These are phyloP conservation scores for Scedosporium minutisporum DNA, from an alignment of 2,329 filamentous ascomycete species.

Conservation along the genomic window DNA sequence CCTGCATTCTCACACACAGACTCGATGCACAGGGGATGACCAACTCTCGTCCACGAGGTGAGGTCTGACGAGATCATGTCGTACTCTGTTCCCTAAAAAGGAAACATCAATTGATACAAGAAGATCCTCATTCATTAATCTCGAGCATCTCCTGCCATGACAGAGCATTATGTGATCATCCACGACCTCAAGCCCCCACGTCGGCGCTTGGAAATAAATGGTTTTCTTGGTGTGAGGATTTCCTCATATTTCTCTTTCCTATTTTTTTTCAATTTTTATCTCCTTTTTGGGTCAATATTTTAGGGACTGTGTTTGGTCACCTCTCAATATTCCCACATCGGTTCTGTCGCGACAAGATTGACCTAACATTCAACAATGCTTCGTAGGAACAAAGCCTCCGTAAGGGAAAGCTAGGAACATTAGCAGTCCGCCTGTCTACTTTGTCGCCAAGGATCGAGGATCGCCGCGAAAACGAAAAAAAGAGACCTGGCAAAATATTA, in stretches of 20 bases:
- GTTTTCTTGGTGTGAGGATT: not conserved
- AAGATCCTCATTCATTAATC: not conserved
- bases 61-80: not conserved
- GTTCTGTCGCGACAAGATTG: not conserved
- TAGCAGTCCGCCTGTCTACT: not conserved
- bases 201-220: not conserved
- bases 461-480: not conserved
- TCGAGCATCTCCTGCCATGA: not conserved
- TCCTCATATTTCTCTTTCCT: not conserved
- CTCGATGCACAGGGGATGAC: not conserved
- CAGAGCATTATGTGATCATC: conserved; percentile 5
- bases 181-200: not conserved
- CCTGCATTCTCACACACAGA: not conserved
- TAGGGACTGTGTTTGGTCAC: not conserved
- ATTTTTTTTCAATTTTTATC: not conserved
- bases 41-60: not conserved
- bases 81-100: not conserved
- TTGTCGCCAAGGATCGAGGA: not conserved
- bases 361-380: too few relatives aligned
- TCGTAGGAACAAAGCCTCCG: too few relatives aligned
- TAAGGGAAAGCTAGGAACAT: not conserved
- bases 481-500: not conserved
- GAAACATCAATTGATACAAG: not conserved
- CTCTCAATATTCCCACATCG: not conserved
- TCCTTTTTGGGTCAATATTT: not conserved